Base-by-base conservation (phyloP, 306 rosid species). In the Lathyrus aphaca region DNA sequence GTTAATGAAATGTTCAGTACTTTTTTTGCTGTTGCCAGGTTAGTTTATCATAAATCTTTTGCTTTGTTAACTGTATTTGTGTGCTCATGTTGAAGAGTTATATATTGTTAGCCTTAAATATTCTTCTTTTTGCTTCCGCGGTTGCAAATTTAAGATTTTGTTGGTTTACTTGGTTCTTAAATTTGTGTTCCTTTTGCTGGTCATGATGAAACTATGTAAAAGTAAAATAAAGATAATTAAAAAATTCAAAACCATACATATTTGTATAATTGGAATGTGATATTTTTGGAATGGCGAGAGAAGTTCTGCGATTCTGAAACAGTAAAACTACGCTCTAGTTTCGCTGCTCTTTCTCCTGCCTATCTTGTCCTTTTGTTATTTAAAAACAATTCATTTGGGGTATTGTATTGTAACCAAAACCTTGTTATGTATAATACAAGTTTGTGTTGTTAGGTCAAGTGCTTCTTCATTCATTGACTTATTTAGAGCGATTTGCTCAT, bases 1-100 rank as follows among this genome's bases (percentile, higher is more conserved):
- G 99, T 94, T 72, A 89, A 86, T 74, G 95, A 94, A 68, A 94
- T 94, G 95, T 89, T 94, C 89, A 81, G 83, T 76, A 88, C 95
- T 48, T 94, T 94, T 85, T 82, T 94, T 29, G 70, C 88, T 8
- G 95, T 87, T 71, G 96, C 91, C 80, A 89, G 99, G 99, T 94
- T 81, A 71, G 92, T 75, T 59, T 65, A 35, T 51, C 51, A 35
- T 65, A 64, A 49, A 39, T 15, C 30, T 59, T 60, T 80, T 76
- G 46, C 30, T 77, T 38, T 46, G 58, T 66, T 49, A 39, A 61
- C 49, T 69, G 48, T 10, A 32, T 60, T 32, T 9, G 39, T 16
- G 14, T 55, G 67, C 21, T 73, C 65, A 65, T 69, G 68, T 23
- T 16, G 17, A 29, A 69, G 63, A 42, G 44, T 69, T 48, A 65